phyloP scores from a whole-genome alignment of 2,329 filamentous ascomycete species.

The Thelonectria rubi region DNA sequence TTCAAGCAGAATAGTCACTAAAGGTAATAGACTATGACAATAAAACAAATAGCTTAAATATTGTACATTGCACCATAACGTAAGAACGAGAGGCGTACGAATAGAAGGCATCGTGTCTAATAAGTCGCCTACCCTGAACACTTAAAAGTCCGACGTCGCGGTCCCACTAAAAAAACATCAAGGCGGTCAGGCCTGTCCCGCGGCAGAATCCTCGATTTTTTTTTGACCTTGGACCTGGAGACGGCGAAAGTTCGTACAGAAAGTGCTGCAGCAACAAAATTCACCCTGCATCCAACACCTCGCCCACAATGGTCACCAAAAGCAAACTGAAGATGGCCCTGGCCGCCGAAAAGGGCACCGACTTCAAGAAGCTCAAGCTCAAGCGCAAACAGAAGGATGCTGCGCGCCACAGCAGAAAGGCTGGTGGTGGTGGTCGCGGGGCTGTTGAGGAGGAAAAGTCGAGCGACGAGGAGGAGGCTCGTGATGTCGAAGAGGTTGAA shows the following conservation, averaged over 20 bases:
- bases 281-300: not conserved
- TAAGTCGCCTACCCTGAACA: not conserved
- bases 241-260: conserved; percentile 6
- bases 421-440: conserved; percentile 30
- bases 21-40: too few species aligned
- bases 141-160: not conserved
- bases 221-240: conserved; percentile 36
- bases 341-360: conserved; percentile 62
- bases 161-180: conserved; percentile 41
- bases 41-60: too few species aligned
- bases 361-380: conserved; percentile 62
- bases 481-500: conserved; percentile 49
- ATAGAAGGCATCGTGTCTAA: too few species aligned
- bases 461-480: conserved; percentile 42
- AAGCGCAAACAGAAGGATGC: conserved; percentile 58
- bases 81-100: too few species aligned
- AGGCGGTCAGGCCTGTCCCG: conserved; percentile 39
- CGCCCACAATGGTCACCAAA: conserved; percentile 51
- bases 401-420: conserved; percentile 50
- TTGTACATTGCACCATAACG: too few species aligned
- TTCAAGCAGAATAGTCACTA: too few species aligned
- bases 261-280: not conserved
- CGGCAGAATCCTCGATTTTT: conserved; percentile 45
- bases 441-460: conserved; percentile 41
- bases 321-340: conserved; percentile 64